Conservation (phyloP, 139 green algal genomes). For the Volvox reticuliferus region DNA sequence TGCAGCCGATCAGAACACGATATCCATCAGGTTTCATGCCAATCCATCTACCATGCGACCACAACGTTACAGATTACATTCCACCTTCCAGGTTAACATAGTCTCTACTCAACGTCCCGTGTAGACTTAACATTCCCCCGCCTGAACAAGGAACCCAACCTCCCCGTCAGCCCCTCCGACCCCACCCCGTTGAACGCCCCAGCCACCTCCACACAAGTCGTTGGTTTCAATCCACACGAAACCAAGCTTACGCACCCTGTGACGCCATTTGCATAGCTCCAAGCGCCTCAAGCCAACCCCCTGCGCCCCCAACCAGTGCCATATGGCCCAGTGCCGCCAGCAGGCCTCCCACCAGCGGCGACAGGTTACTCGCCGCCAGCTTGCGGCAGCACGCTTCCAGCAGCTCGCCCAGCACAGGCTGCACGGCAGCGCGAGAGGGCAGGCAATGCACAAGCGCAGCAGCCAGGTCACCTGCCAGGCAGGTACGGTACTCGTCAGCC, state of each 20-base stretch:
- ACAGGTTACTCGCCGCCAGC: conserved; percentile 42
- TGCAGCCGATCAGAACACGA: no score
- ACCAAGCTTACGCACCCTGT: not conserved
- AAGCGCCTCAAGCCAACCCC: conserved; percentile 34
- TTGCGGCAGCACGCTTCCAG: conserved; percentile 13
- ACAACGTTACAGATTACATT: no score
- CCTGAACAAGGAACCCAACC: not conserved
- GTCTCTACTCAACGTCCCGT: no score
- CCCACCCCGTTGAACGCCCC: not conserved
- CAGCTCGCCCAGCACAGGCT: conserved; percentile 19
- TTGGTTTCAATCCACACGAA: no score
- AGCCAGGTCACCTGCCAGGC: conserved; percentile 46
- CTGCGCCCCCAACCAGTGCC: conserved; percentile 13
- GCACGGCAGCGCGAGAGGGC: not conserved
- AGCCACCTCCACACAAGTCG: not conserved
- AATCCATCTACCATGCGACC: no score
- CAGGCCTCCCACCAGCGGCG: conserved; percentile 51
- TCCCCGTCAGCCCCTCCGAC: not conserved
- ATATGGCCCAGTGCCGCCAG: conserved; percentile 32
- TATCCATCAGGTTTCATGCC: no score
- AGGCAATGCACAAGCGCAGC: conserved; percentile 29
- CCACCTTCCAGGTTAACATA: no score
- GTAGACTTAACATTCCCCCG: not conserved
- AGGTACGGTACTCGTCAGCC: conserved; percentile 19
- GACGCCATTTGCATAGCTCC: conserved; percentile 9